Base-by-base conservation (phyloP, 495 filamentous ascomycete species). In the Penicillium cataractarum region DNA sequence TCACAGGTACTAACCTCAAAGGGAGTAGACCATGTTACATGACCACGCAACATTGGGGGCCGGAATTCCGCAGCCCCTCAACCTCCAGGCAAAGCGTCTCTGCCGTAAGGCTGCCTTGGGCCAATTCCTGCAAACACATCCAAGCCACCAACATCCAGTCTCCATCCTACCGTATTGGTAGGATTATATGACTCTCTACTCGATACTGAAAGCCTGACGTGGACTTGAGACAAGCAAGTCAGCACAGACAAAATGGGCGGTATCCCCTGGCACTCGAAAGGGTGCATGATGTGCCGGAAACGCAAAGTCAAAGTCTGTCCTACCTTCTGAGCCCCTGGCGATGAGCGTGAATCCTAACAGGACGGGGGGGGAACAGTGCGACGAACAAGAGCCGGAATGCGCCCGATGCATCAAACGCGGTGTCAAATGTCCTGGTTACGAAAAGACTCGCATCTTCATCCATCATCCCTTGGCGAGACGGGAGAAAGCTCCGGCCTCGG, bases 381-480 rank as follows among this genome's bases (percentile, higher is more conserved):
- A 60, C 24, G 39, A 50, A 15, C 33, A 54, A 46, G 35, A 50
- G 37, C 58, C 58, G 19, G 58, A 60, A 60, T 60, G 58, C 58
- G 37, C 44, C 27, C 46, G 48, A 6, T 60, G 58, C 35, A 21
- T 54, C 26, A 60, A 44, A 15, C 50, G 48, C 13, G 58, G 58
- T 17, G 49, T 60, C 40, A 27, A 53, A 6, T 60, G 58, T 40
- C 32, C 50, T 22, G 58, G 58, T 13, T 60, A 60, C 33, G 50
- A 53, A 17, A 60, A 44, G 51, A 29, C 19, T 2, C 49, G 37
- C 51, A 31, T 54, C 39, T 60, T 53, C 24, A 40, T 60, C 49
- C 51, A 60, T 22, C 58, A 54, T 31, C 37, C 19, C 7, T n/a
- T 15, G 50, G 33, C 17, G 26, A 54, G 37, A 46, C 51, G 48